Base-by-base conservation (phyloP, 2,329 filamentous ascomycete genomes). In the Huntiella omanensis region DNA sequence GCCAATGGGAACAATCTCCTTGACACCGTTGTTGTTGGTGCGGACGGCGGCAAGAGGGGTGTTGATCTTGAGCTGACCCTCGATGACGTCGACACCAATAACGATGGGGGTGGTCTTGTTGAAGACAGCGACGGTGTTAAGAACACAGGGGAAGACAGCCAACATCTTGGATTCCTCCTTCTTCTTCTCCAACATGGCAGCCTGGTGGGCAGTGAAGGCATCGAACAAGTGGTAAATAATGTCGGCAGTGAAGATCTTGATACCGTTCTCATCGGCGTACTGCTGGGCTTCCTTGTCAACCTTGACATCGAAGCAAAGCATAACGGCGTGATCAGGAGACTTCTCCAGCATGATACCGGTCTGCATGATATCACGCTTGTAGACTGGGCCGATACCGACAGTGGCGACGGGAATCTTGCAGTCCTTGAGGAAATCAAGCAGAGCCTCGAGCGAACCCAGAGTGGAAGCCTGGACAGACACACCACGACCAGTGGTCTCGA, bases 151-250 rank as follows among this genome's bases (percentile, higher is more conserved):
- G 75, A 96, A 98, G 55, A 98, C 88, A 38, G 91, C 92, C 56
- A 91, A 66, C 67, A 95, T 76, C 69, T 96, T 96, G 57, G 79
- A 83, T 57, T 96, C 87, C 58, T 96, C 88, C 70, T 95, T 95
- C 68, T 86, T 87, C 70, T 87, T 80, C 64, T 88, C 86, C 28
- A 80, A 70, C 54, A 94, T 73, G 55, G 83, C 71, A 28, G 79
- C 78, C 83, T 95, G 94, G 64, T 98, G 88, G 62, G 83, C 84
- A 38, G 83, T 96, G 65, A 98, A 98, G 53, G 83, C 72, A 63
- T 98, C 92, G 61, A 98, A 98, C 49, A 98, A 69, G 62, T 98
- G 91, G 64, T 98, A 98, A 58, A 98, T 98, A 56, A 98, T 98
- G 62, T 98, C 88, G 2, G 92, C 91, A 3, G 85, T 93, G 68